Base-by-base conservation (phyloP, 495 filamentous ascomycete species). In the Xylaria telfairii region DNA sequence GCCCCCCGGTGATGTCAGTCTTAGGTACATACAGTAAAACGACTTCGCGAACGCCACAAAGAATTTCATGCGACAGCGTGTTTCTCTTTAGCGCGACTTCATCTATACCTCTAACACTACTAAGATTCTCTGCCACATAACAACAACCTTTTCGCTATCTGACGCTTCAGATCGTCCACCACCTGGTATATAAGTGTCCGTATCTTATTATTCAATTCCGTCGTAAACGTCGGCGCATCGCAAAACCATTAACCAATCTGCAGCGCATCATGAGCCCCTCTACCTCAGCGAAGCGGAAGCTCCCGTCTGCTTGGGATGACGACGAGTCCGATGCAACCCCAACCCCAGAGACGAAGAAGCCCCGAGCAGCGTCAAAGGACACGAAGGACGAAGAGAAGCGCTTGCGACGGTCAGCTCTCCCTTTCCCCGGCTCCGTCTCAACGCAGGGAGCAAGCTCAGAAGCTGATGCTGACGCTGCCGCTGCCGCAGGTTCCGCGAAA, bases 401-500 rank as follows among this genome's bases (percentile, higher is more conserved):
- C 1, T 51, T 77, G n/a, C 70, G 71, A 63, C 72, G 71, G 73
- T 75, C 13, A 49, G 44, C 28, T 1, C 57, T 37, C n/a, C 32
- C n/a, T n/a, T n/a, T n/a, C n/a, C 37, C n/a, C 0, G 37, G 6
- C 34, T 28, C 21, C 5, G 17, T 26, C 21, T 26, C 37, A 28
- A 1, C 59, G 8, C 5, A 10, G 10, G 21, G 12, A 42, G 19
- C 37, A 10, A 8, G 7, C 49, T 53, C 44, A 46, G 4, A n/a
- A 6, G n/a, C 19, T 32, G 46, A 28, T n/a, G 28, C 66, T 75
- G 21, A 73, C 39, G 7, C 19, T n/a, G 4, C 4, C 24, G 15
- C 59, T 26, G 32, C 30, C 34, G 26, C 47, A 83, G 82, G 65
- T 83, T 79, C 64, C 81, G 81, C 17, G 19, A 70, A 42, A 64